Evolutionary conservation across 371 early-diverging fungal genomes (phyloP), one percentile per base, ranked within the genome.

Genomic region (Lichtheimia hyalospora): DNA sequence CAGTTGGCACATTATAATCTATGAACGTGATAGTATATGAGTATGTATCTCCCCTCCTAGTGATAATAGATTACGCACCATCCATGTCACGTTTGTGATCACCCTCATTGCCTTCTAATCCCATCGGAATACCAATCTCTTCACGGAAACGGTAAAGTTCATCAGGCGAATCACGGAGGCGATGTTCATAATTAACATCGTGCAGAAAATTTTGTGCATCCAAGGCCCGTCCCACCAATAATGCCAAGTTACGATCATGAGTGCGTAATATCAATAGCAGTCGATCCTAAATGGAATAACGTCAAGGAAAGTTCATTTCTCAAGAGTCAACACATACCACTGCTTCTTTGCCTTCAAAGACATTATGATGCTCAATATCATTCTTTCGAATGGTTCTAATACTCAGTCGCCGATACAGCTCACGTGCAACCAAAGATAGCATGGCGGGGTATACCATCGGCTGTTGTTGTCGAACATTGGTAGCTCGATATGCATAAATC

Each of bases 171-270:
- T 94, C 94, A 5, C 88, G 83, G 54, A 94, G 79, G 3, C 83
- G 79, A 67, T 89, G 87, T 52, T 85, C 86, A 67, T 89, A 93
- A 12, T 82, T 87, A 10, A 93, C 91, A 67, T 95, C 93, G 66
- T 92, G 89, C 62, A 94, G 90, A 60, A 93, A 86, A 34, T 78
- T 79, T 62, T 95, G 94, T 18, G 86, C 81, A 66, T 89, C 92
- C 58, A 95, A 69, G 12, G 92, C 84, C 8, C 94, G 83, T 5
- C 94, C 94, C 10, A 92, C 74, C 3, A 90, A 71, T 15, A 93
- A 71, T 0, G 92, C 89, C 58, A 93, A 67, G 56, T 93, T 92
- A 50, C 96, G 81, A 69, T 95, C 94, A 6, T 80, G 82, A 0
- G 92, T 89, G 51, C 84, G 73, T 62, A 93, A 84, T 34, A 93